A percentile compares a stretch with the other conserved stretches of the same genome.
phyloP scores from a whole-genome alignment of 352 stramenopile genomes.

The Phytophthora quininea region DNA sequence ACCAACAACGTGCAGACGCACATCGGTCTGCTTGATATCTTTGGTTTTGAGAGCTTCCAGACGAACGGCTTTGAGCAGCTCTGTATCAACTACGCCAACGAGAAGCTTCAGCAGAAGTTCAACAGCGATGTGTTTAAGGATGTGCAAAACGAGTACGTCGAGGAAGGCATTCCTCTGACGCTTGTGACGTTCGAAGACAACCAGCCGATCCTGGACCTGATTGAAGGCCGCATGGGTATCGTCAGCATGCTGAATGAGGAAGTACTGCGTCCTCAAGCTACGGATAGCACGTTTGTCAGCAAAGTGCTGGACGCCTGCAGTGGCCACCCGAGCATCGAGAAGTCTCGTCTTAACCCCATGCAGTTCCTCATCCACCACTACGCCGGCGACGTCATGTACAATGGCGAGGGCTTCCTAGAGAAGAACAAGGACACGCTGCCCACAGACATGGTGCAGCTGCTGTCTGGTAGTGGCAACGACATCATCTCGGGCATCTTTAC shows the following conservation, averaged over 20 bases:
- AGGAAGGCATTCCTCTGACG: slow-evolving; percentile 89
- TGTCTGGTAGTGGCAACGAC: slow-evolving; percentile 61
- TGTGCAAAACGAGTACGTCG: slow-evolving; percentile 95
- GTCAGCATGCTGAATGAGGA: slow-evolving; percentile 96
- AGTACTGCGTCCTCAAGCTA: slow-evolving; percentile 88
- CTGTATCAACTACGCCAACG: slow-evolving; percentile 93
- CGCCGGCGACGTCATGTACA: slow-evolving; percentile 84
- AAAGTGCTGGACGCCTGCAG: slow-evolving; percentile 82
- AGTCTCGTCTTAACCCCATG: slow-evolving; percentile 85
- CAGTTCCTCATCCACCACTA: slow-evolving; percentile 86
- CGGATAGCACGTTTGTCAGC: slow-evolving; percentile 82
- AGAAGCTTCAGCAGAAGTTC: slow-evolving; percentile 91
- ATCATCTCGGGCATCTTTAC: slow-evolving; percentile 80
- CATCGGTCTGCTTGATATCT: slow-evolving; percentile 96
- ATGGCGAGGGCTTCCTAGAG: slow-evolving; percentile 72
- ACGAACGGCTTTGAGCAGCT: slow-evolving; percentile 91
- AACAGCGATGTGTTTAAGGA: slow-evolving; percentile 96
- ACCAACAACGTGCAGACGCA: slow-evolving; percentile 75
- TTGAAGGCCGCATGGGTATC: slow-evolving; percentile 90
- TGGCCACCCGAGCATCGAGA: slow-evolving; percentile 84
- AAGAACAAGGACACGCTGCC: slow-evolving; percentile 90
- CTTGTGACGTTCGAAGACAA: slow-evolving; percentile 93
- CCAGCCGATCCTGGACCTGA: slow-evolving; percentile 89
- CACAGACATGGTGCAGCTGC: slow-evolving; percentile 78
- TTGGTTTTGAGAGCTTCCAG: slow-evolving; percentile 95